Percentiles rank a stretch among this genome's conserved stretches.
Evolutionary conservation across 78 protist species (phyloP).

Genomic region (Cavenderia fasciculata): DNA sequence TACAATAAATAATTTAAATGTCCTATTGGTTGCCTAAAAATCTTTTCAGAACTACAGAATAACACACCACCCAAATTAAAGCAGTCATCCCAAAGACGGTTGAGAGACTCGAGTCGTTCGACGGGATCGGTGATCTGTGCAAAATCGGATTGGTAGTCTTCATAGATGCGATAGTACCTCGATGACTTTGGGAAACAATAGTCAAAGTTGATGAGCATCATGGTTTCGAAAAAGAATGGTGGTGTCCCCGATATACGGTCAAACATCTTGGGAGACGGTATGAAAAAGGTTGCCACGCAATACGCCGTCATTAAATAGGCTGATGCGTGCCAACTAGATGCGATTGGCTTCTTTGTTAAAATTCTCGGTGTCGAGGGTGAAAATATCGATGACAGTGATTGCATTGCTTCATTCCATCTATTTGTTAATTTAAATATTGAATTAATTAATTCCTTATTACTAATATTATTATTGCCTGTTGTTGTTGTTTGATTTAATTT

Average conservation of each 20-base stretch:
- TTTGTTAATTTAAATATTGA: not conserved
- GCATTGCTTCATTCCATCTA: slow-evolving; percentile 5
- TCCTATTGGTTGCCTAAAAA: not conserved
- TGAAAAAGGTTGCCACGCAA: not conserved
- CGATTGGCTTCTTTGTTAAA: not conserved
- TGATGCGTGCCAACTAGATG: slow-evolving; percentile 1
- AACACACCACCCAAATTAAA: not conserved
- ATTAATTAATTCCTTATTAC: no score
- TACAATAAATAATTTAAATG: slow-evolving; percentile 25
- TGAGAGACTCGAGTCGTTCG: not conserved
- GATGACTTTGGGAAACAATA: slow-evolving; percentile 7
- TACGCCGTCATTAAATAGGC: slow-evolving; percentile 2
- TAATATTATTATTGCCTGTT: not conserved
- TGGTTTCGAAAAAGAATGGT: not conserved
- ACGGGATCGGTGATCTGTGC: no score
- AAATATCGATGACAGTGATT: not conserved
- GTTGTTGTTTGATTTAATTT: no score
- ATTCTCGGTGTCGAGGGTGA: not conserved
- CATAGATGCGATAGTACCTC: slow-evolving; percentile 6
- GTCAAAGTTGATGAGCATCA: slow-evolving; percentile 8
- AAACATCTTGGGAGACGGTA: not conserved
- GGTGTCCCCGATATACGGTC: not conserved
- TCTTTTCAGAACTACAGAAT: not conserved
- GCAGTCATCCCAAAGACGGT: not conserved
- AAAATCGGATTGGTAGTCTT: not conserved